phyloP scores from a whole-genome alignment of 2,329 filamentous ascomycete species.

The Diaporthe caulivora region DNA sequence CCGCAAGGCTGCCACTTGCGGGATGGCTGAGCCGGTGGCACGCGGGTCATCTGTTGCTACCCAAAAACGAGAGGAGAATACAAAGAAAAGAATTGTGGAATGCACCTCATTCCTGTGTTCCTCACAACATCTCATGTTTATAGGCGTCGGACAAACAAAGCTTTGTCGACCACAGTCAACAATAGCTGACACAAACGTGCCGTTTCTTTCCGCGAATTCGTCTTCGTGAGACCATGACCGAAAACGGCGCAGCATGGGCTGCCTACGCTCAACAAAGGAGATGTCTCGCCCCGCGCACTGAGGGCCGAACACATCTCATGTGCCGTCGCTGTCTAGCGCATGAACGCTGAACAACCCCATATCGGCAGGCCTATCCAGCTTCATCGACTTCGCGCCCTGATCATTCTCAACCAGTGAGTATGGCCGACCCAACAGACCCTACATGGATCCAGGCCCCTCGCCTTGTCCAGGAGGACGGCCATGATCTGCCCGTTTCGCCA shows the following conservation, averaged over 20 bases:
- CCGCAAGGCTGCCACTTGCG: too few relatives aligned
- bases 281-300: not conserved
- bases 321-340: not conserved
- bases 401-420: not conserved
- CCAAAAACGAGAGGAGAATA: not conserved
- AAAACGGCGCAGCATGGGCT: not conserved
- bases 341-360: not conserved
- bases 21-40: too few relatives aligned
- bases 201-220: not conserved
- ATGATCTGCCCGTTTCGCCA: not conserved
- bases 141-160: not conserved
- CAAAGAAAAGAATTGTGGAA: not conserved
- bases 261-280: slow-evolving; percentile 1
- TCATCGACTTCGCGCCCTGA: not conserved
- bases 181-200: not conserved
- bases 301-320: not conserved
- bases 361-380: not conserved
- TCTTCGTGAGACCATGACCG: not conserved
- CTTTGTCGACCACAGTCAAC: not conserved
- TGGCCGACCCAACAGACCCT: not conserved
- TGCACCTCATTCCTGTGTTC: not conserved
- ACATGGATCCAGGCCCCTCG: not conserved
- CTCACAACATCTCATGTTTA: not conserved
- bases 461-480: not conserved
- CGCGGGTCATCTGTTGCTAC: too few relatives aligned